Percentiles rank a stretch among this genome's conserved stretches.
Evolutionary conservation across 2,329 filamentous ascomycete species (phyloP).

Genomic region (Ophiostoma fasciatum): DNA sequence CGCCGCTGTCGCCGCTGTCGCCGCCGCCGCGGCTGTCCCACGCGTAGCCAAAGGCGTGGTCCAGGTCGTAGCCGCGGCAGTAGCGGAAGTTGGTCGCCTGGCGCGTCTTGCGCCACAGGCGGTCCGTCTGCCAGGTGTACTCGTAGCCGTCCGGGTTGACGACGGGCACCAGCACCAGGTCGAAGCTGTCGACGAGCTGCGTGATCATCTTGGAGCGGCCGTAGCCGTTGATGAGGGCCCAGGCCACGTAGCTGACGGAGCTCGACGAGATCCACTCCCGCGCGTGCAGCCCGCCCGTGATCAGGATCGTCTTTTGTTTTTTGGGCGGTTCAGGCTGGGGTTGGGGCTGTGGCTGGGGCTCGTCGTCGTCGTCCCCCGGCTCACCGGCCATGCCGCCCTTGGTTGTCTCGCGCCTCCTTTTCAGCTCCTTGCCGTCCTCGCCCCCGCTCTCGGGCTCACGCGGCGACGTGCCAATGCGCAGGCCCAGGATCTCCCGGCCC

Average conservation of each 20-base stretch:
- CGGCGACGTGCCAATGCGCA: slow-evolving; percentile 48
- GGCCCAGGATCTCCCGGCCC: slow-evolving; percentile 68
- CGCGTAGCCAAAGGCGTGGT: slow-evolving; percentile 70
- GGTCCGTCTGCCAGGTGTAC: slow-evolving; percentile 83
- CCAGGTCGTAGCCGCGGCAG: slow-evolving; percentile 79
- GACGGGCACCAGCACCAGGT: slow-evolving; percentile 77
- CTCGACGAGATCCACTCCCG: slow-evolving; percentile 93
- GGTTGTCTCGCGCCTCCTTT: too few relatives aligned
- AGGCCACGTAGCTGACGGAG: slow-evolving; percentile 81
- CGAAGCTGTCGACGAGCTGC: slow-evolving; percentile 66
- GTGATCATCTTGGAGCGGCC: slow-evolving; percentile 58
- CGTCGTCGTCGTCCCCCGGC: neutral
- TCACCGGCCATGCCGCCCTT: slow-evolving; percentile 11
- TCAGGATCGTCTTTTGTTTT: slow-evolving; percentile 19
- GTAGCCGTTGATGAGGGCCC: slow-evolving; percentile 72
- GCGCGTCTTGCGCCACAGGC: slow-evolving; percentile 88
- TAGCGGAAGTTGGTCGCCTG: slow-evolving; percentile 70
- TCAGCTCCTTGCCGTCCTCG: slow-evolving; percentile 1
- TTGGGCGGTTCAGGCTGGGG: neutral
- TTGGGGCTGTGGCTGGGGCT: neutral
- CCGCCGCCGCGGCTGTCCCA: slow-evolving; percentile 46
- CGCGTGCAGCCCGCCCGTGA: slow-evolving; percentile 80
- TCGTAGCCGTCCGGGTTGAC: slow-evolving; percentile 90
- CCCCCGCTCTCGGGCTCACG: slow-evolving; percentile 12
- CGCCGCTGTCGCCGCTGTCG: neutral